Base-by-base conservation (phyloP, 2,329 filamentous ascomycete genomes). In the Cladosporium velox region DNA sequence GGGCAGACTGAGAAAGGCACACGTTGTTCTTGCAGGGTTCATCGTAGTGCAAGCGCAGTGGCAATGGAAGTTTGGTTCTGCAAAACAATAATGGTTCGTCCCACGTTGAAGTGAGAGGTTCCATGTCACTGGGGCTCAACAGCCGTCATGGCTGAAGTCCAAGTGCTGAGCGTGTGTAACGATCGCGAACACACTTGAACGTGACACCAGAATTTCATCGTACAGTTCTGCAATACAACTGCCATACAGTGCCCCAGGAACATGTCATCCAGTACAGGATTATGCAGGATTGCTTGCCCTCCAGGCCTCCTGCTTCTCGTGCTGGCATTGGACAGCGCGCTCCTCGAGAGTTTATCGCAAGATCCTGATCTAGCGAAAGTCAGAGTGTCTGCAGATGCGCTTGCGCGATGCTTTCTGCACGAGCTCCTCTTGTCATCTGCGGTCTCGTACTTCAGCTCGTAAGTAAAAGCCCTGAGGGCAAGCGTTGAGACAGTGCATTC, bases 301-400 rank as follows among this genome's bases (percentile, higher is more conserved):
- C 12, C 18, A 30, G 52, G 52, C 52, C 30, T 55, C 52, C 52
- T 34, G 52, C 18, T 2, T 55, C 52, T n/a, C 28, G 52, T 34
- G 18, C 51, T n/a, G 54, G 32, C 30, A 35, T 35, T 35, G 54
- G 54, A 38, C 18, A 58, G 55, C 24, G 11, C 15, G 4, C 10
- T 58, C n/a, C 21, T 38, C 55, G 55, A 58, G 55, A 58, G 55
- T 58, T 58, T 58, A 21, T 58, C 32, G 34, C 55, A 28, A 58
- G 55, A 58, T 41, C 30, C 21, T n/a, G 34, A 49, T 60, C 58
- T 60, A 60, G 38, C 44, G 58, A 60, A 60, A 60, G 58, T 49
- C 28, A 49, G 41, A 55, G 52, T 55, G 26, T 24, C 58, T 60
- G 10, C 38, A 60, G 38, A 58, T 26, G 55, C 55, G 21, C 34